Percentiles rank a stretch among this genome's conserved stretches.
Conservation (phyloP, 768 basidiomycete species). For the Mycena maculata region DNA sequence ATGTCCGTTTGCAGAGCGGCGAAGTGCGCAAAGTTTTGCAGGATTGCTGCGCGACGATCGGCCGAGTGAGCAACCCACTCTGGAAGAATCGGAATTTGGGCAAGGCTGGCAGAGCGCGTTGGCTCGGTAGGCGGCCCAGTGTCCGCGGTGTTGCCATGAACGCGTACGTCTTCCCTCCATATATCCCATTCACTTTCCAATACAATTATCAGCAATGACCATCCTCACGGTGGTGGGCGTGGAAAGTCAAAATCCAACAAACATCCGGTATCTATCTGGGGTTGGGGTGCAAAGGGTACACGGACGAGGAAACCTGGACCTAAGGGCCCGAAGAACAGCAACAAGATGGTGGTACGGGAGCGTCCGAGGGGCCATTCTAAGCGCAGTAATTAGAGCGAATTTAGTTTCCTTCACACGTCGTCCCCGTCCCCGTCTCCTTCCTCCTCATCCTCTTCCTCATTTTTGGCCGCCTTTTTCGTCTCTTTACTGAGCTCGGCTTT, state of each 20-base stretch:
- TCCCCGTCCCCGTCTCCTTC: slow-evolving; percentile 61
- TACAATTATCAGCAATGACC: slow-evolving; percentile 71
- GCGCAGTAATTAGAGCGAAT: slow-evolving; percentile 51
- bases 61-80: slow-evolving; percentile 90
- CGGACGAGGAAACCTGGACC: slow-evolving; percentile 94
- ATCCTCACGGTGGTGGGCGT: slow-evolving; percentile 97
- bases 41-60: slow-evolving; percentile 89
- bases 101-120: slow-evolving; percentile 90
- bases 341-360: slow-evolving; percentile 90
- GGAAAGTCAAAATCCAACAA: slow-evolving; percentile 98
- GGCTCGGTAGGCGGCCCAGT: slow-evolving; percentile 86
- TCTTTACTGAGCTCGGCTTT: slow-evolving; percentile 74
- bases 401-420: slow-evolving; percentile 42
- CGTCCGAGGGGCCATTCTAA: slow-evolving; percentile 79
- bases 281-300: slow-evolving; percentile 92
- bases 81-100: slow-evolving; percentile 89
- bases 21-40: slow-evolving; percentile 90
- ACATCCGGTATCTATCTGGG: slow-evolving; percentile 92
- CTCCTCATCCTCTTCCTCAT: slow-evolving; percentile 58
- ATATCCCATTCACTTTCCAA: slow-evolving; percentile 2
- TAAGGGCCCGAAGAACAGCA: slow-evolving; percentile 89
- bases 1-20: slow-evolving; percentile 90
- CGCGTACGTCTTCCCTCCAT: slow-evolving; percentile 65
- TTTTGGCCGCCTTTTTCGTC: slow-evolving; percentile 50
- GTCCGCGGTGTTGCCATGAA: slow-evolving; percentile 99